Base-by-base conservation (phyloP, 2,329 filamentous ascomycete species). In the Calcarisporium arbuscula region DNA sequence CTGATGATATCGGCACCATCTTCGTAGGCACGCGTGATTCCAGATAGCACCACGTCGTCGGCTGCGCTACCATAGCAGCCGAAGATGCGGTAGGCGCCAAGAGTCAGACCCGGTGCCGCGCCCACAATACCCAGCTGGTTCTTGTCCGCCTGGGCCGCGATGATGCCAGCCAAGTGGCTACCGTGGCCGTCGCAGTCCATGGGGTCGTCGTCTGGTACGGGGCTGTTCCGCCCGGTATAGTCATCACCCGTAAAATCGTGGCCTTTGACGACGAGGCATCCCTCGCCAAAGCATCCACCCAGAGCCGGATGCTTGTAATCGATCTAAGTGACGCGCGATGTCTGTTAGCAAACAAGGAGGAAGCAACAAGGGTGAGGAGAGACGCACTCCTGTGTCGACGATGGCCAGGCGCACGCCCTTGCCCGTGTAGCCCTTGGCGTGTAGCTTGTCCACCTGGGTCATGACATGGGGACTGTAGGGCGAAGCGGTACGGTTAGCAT, bases 371-470 rank as follows among this genome's bases (percentile, higher is more conserved):
- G 14, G 18, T 34, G 9, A 38, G 36, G 15, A 20, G 12, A 36
- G 7, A 20, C n/a, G 14, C 61, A 70, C 67, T 46, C 72, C 72
- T 16, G 62, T 70, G 46, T 76, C 72, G 16, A 77, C 59, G 8
- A 77, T 54, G 23, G 58, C 72, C 48, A 77, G 54, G 41, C 68
- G 72, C 52, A 76, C 56, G 17, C 70, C 72, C 43, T 65, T 64
- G 25, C 72, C 72, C 0, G 60, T 67, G 36, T 65, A 42, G 1
- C 70, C 70, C 37, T 67, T 53, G n/a, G 63, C 65, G 18, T 60
- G 61, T 20, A 77, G 54, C 59, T 68, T 67, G 48, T 73, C 65
- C 15, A 77, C 65, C 51, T 75, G 71, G 3, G 70, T 74, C 69
- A 74, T 73, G 37, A 69, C 45, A 32, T 77, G 72, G 1, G 70